These are phyloP conservation scores for Myriangium duriaei DNA, from an alignment of 2,329 filamentous ascomycete species.

Conservation along the genomic window DNA sequence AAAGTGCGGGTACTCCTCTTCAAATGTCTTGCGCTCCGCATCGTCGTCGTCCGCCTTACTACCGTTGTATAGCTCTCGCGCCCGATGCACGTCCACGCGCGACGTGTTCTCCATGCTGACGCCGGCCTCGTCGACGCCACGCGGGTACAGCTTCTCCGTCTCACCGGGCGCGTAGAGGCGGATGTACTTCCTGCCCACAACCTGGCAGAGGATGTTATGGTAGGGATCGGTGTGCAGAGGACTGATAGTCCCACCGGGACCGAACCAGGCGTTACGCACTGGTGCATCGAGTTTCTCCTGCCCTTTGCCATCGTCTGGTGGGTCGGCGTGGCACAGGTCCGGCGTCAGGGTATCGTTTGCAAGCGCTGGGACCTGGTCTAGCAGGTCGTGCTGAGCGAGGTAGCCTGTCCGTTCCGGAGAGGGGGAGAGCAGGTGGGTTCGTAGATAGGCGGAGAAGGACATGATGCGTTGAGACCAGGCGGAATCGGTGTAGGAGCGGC, in stretches of 20 bases:
- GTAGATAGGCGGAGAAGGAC: constrained; percentile 58
- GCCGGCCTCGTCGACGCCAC: constrained; percentile 48
- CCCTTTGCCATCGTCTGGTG: constrained; percentile 57
- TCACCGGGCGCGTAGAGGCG: constrained; percentile 65
- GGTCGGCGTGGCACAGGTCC: constrained; percentile 68
- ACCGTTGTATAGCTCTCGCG: constrained; percentile 15
- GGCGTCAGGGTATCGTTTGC: constrained; percentile 65
- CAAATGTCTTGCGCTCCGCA: constrained; percentile 18
- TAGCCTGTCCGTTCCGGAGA: constrained; percentile 48
- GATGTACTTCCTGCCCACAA: constrained; percentile 86
- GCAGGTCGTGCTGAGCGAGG: constrained; percentile 81
- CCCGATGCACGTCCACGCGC: constrained; percentile 48
- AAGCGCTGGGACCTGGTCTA: constrained; percentile 67
- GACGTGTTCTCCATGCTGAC: constrained; percentile 94
- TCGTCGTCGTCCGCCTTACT: constrained; percentile 15
- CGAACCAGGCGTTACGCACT: constrained; percentile 83
- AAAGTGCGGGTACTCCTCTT: constrained; percentile 41
- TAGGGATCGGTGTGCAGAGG: constrained; percentile 90
- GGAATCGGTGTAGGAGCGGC: constrained; percentile 74
- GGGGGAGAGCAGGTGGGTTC: constrained; percentile 41
- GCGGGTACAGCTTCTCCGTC: constrained; percentile 46
- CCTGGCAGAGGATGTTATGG: constrained; percentile 82
- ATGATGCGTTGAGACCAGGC: constrained; percentile 77
- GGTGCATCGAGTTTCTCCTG: constrained; percentile 43
- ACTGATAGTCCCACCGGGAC: constrained; percentile 75